Evolutionary conservation across 495 filamentous ascomycete species (phyloP).

Genomic region (Aspergillus campestris): DNA sequence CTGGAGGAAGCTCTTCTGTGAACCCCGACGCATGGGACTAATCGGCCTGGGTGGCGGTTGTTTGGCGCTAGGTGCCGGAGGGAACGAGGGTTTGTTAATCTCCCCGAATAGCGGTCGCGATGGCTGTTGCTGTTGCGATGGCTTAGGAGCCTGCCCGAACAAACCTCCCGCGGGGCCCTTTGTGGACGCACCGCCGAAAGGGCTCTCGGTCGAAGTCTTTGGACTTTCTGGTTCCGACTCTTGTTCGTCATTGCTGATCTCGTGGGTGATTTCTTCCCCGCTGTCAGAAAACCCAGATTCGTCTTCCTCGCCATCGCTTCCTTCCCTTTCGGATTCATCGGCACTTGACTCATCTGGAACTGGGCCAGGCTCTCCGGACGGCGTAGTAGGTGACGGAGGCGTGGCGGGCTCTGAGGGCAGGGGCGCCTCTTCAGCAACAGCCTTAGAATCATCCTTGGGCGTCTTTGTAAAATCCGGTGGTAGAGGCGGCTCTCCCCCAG

Average conservation of each 20-base stretch:
- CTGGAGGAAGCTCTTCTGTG: conserved; percentile 38
- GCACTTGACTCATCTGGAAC: conserved; percentile 23
- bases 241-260: conserved; percentile 48
- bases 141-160: conserved; percentile 30
- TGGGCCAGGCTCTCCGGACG: conserved; percentile 16
- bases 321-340: conserved; percentile 20
- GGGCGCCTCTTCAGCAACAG: conserved; percentile 14
- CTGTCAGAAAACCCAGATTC: conserved; percentile 31
- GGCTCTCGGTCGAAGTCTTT: conserved; percentile 56
- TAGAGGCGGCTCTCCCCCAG: conserved; percentile 25
- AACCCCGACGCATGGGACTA: conserved; percentile 57
- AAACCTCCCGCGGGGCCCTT: conserved; percentile 32
- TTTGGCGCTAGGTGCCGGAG: conserved; percentile 37
- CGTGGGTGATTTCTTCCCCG: conserved; percentile 48
- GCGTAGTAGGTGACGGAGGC: conserved; percentile 4
- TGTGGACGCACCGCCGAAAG: conserved; percentile 45
- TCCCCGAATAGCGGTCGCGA: conserved; percentile 57
- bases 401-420: conserved; percentile 28
- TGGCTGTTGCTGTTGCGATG: conserved; percentile 11
- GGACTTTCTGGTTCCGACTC: conserved; percentile 36
- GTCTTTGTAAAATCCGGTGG: conserved; percentile 28
- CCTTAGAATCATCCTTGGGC: background rate
- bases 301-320: conserved; percentile 31
- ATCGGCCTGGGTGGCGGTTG: conserved; percentile 65
- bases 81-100: conserved; percentile 48